phyloP scores from a whole-genome alignment of 192 early-diverging fungal genomes.

The Cladochytrium replicatum region DNA sequence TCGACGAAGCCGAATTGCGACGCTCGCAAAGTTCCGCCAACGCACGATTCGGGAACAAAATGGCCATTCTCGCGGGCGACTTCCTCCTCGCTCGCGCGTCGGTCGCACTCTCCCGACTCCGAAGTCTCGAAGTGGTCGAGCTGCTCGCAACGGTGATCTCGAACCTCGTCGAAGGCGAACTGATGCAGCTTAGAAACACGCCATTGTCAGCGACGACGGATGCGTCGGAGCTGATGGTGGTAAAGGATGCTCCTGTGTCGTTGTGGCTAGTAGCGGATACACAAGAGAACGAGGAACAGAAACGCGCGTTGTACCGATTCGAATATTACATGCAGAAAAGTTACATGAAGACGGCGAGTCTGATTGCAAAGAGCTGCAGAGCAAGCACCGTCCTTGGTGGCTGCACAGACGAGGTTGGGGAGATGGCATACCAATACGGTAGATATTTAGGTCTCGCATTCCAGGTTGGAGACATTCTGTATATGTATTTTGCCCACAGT shows the following conservation, averaged over 20 bases:
- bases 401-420: conserved; percentile 54
- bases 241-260: conserved; percentile 1
- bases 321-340: conserved; percentile 92
- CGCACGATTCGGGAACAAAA: conserved; percentile 89
- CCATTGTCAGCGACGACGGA: conserved; percentile 9
- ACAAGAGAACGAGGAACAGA: not conserved
- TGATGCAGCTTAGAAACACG: conserved; percentile 86
- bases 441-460: conserved; percentile 88
- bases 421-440: conserved; percentile 78
- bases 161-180: conserved; percentile 93
- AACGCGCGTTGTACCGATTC: conserved; percentile 34
- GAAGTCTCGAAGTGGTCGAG: conserved; percentile 86
- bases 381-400: conserved; percentile 80
- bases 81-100: conserved; percentile 90
- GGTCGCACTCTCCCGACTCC: conserved; percentile 76
- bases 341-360: conserved; percentile 88
- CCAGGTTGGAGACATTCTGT: conserved; percentile 48
- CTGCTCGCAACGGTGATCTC: conserved; percentile 86
- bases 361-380: conserved; percentile 88
- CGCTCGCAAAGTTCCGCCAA: conserved; percentile 70
- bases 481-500: too few species aligned
- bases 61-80: conserved; percentile 87
- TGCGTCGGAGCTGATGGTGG: conserved; percentile 7
- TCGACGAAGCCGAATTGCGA: conserved; percentile 66
- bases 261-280: too few species aligned